phyloP scores from a whole-genome alignment of 2,329 filamentous ascomycete species.

The Aspergillus cejpii region DNA sequence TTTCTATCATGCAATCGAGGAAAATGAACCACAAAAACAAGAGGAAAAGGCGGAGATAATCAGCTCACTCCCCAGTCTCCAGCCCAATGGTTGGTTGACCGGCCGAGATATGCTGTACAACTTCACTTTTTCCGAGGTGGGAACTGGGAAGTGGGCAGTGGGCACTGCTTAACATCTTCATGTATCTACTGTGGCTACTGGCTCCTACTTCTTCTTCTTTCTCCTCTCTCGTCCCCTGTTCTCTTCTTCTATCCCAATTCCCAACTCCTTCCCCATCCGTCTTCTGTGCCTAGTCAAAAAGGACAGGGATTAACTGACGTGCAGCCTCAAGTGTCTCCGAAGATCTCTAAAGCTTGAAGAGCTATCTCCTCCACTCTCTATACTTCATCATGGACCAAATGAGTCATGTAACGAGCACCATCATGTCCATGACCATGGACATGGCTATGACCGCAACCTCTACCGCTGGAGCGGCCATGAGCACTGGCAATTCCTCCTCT shows the following conservation, averaged over 20 bases:
- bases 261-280: not conserved
- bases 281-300: not conserved
- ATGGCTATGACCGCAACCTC: conserved; percentile 7
- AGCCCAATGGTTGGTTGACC: too few species aligned
- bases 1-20: not conserved
- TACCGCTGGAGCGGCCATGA: conserved; percentile 6
- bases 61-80: not conserved
- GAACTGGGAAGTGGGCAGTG: too few species aligned
- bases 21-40: too few species aligned
- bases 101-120: not conserved
- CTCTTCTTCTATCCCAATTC: not conserved
- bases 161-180: not conserved
- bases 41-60: not conserved
- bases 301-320: not conserved
- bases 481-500: conserved; percentile 1
- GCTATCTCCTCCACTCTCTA: not conserved
- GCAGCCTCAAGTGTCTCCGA: not conserved
- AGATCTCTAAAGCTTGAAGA: not conserved
- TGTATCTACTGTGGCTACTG: not conserved
- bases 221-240: not conserved
- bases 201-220: not conserved
- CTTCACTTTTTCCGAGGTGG: not conserved
- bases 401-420: conserved; percentile 4
- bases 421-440: conserved; percentile 5
- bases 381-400: conserved; percentile 1